phyloP scores from a whole-genome alignment of 805 yeast species.

The Suhomyces xylopsoci region DNA sequence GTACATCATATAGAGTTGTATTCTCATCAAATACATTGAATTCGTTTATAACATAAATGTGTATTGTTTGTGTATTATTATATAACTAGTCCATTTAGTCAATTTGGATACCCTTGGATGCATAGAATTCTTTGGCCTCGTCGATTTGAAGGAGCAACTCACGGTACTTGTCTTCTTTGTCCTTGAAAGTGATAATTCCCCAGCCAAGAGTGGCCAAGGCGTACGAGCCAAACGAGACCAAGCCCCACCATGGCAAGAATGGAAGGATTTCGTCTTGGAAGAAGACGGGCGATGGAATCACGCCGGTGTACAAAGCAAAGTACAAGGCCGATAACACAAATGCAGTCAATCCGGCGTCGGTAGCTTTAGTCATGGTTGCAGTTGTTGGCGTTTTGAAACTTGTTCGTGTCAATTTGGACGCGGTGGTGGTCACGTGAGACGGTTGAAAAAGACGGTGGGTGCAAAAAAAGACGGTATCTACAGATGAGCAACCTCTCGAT shows the following conservation, averaged over 20 bases:
- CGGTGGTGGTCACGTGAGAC: neutral
- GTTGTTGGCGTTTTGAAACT: neutral
- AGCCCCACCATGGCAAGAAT: slow-evolving; percentile 66
- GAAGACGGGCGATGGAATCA: slow-evolving; percentile 50
- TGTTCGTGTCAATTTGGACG: slow-evolving; percentile 6
- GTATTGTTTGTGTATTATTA: neutral
- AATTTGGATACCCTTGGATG: slow-evolving; percentile 53
- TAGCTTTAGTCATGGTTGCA: slow-evolving; percentile 59
- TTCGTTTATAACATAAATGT: neutral
- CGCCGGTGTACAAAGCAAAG: slow-evolving; percentile 48
- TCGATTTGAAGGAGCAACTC: slow-evolving; percentile 58
- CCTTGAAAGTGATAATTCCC: slow-evolving; percentile 67
- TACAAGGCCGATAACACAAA: slow-evolving; percentile 51
- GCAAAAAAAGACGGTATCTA: too few relatives aligned
- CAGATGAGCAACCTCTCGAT: too few relatives aligned
- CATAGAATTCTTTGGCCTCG: slow-evolving; percentile 60
- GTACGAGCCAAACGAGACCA: slow-evolving; percentile 66
- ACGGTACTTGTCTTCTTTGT: slow-evolving; percentile 62
- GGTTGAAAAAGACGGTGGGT: neutral
- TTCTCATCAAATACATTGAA: neutral
- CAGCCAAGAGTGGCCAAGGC: slow-evolving; percentile 66
- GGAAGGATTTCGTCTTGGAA: slow-evolving; percentile 58
- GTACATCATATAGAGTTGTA: neutral
- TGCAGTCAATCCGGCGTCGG: slow-evolving; percentile 51
- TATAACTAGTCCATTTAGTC: slow-evolving; percentile 35